phyloP scores from a whole-genome alignment of 176 grass and related monocot genomes.

The Carex littledalei region DNA sequence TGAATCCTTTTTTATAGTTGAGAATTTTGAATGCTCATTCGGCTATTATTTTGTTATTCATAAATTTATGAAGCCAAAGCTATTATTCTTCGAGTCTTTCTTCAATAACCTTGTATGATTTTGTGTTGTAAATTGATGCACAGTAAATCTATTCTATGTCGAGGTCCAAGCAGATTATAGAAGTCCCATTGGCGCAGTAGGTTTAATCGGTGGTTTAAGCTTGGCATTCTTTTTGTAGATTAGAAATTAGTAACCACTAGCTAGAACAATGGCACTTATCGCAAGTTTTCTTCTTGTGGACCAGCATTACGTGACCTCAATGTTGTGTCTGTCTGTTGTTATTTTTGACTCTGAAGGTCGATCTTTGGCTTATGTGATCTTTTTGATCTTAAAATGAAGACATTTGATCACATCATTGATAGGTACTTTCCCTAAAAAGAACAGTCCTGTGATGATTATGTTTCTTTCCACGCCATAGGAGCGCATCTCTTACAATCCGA shows the following conservation, averaged over 20 bases:
- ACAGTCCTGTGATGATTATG: too few relatives aligned
- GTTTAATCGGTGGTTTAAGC: not conserved
- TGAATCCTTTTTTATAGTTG: not conserved
- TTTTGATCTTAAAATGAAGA: not conserved
- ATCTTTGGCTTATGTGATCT: not conserved
- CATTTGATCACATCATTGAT: not conserved
- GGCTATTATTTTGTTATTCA: not conserved
- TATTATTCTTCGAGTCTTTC: not conserved
- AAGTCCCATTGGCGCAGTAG: not conserved
- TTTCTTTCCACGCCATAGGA: too few relatives aligned
- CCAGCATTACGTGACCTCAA: not conserved
- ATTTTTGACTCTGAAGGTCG: not conserved
- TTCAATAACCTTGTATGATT: not conserved
- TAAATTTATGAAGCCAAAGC: not conserved
- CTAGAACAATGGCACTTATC: not conserved
- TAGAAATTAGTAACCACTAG: not conserved
- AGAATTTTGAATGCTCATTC: conserved; percentile 26
- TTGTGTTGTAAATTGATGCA: not conserved
- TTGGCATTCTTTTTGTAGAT: not conserved
- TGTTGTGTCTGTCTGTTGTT: not conserved
- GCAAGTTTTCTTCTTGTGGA: not conserved
- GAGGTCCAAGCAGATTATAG: not conserved
- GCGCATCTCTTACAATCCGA: too few relatives aligned
- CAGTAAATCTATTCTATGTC: not conserved
- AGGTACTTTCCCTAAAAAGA: not conserved